Evolutionary conservation across 139 green algal genomes (phyloP).

Genomic region (Edaphochlamys debaryana): DNA sequence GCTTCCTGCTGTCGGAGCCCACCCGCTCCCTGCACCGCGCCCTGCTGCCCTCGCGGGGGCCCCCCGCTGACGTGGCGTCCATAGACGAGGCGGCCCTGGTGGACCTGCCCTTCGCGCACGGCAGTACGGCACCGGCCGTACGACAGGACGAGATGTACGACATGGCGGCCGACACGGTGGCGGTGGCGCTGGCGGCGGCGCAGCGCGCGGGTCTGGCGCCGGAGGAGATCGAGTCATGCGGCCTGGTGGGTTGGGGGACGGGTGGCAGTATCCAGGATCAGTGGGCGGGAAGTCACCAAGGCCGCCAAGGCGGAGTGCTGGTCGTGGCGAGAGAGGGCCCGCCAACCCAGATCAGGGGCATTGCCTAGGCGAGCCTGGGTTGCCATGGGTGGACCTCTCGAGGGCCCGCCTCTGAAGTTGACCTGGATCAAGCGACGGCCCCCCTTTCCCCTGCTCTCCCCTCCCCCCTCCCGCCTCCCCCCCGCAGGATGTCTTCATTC

Average conservation of each 20-base stretch:
- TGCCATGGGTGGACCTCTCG: too few relatives aligned
- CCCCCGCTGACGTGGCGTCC: neutral
- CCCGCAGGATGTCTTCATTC: constrained; percentile 9
- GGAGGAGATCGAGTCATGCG: constrained; percentile 21
- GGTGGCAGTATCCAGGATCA: neutral
- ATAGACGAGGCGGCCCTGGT: constrained; percentile 31
- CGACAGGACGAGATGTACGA: constrained; percentile 9
- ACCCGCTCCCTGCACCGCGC: neutral
- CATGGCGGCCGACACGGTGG: constrained; percentile 33
- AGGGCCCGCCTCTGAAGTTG: too few relatives aligned
- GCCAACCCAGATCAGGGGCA: too few relatives aligned
- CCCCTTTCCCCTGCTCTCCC: too few relatives aligned
- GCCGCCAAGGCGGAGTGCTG: too few relatives aligned
- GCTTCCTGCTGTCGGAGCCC: constrained; percentile 2
- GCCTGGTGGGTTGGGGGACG: neutral
- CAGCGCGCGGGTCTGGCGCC: constrained; percentile 1
- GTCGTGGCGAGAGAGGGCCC: too few relatives aligned
- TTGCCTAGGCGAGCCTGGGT: too few relatives aligned
- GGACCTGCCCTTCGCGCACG: constrained; percentile 13
- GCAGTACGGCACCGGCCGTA: constrained; percentile 8
- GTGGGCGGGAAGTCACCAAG: neutral
- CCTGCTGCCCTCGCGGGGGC: neutral
- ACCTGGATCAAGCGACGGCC: too few relatives aligned
- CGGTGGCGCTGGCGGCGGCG: constrained; percentile 25
- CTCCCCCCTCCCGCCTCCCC: too few relatives aligned